These are phyloP conservation scores for Fusarium guadeloupense DNA, from an alignment of 2,329 filamentous ascomycete genomes.

Conservation along the genomic window DNA sequence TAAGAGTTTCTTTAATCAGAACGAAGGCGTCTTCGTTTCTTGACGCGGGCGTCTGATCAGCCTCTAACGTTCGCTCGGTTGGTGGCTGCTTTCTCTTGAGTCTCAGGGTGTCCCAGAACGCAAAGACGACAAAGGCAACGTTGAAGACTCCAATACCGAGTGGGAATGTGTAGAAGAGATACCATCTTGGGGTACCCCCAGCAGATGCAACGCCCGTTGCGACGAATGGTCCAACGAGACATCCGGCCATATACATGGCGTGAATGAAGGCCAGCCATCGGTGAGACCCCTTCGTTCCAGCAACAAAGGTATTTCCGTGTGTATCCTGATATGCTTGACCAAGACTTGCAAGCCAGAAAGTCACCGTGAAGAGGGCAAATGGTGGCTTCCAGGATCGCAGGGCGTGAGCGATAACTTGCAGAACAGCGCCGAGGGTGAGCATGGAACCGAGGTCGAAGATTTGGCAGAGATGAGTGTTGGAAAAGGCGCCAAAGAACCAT, in stretches of 20 bases:
- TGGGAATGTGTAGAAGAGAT: conserved; percentile 65
- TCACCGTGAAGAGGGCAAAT: conserved; percentile 64
- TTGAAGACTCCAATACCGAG: conserved; percentile 63
- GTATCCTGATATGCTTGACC: conserved; percentile 73
- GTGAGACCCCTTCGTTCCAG: conserved; percentile 60
- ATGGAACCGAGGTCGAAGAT: conserved; percentile 65
- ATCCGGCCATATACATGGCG: conserved; percentile 68
- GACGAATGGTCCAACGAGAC: conserved; percentile 65
- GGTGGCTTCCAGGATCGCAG: conserved; percentile 66
- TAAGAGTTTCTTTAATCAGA: conserved; percentile 57
- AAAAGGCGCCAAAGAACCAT: conserved; percentile 66
- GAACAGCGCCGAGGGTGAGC: conserved; percentile 62
- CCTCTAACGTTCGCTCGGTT: conserved; percentile 1
- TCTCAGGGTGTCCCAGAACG: conserved; percentile 60
- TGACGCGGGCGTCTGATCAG: conserved; percentile 7
- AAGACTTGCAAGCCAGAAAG: conserved; percentile 66
- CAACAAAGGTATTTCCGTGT: conserved; percentile 69
- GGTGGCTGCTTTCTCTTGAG: conserved; percentile 36
- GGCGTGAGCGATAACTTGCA: conserved; percentile 64
- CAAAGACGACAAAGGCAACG: conserved; percentile 54
- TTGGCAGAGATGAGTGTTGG: conserved; percentile 63
- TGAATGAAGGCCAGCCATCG: conserved; percentile 72
- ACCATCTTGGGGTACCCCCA: conserved; percentile 55
- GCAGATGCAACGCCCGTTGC: conserved; percentile 60
- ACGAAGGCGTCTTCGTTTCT: conserved; percentile 48